phyloP scores from a whole-genome alignment of 495 filamentous ascomycete species.

The Niebla homalea region DNA sequence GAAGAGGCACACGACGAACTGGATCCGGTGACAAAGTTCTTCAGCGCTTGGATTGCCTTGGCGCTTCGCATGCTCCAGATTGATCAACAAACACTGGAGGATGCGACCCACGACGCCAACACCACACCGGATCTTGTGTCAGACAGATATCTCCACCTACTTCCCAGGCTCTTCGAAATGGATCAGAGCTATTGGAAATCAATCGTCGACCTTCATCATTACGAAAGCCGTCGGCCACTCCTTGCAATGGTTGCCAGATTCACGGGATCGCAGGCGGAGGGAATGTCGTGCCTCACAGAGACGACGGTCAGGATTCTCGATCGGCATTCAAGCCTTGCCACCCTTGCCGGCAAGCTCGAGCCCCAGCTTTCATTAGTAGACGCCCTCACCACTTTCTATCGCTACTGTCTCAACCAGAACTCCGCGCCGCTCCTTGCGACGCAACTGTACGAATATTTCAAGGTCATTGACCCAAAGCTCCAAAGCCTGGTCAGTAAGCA shows the following conservation, averaged over 20 bases:
- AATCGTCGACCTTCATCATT: conserved; percentile 11
- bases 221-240: conserved; percentile 6
- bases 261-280: conserved; percentile 3
- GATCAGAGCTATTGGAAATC: conserved; percentile 14
- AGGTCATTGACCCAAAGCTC: conserved; percentile 11
- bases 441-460: conserved; percentile 13
- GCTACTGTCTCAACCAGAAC: neutral
- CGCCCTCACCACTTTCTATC: conserved; percentile 3
- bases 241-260: conserved; percentile 9
- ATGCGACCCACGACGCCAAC: conserved; percentile 5
- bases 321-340: conserved; percentile 2
- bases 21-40: conserved; percentile 13
- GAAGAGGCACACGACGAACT: neutral
- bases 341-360: conserved; percentile 1
- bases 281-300: conserved; percentile 7
- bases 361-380: conserved; percentile 2
- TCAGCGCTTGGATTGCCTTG: conserved; percentile 14
- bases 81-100: conserved; percentile 15
- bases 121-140: conserved; percentile 21
- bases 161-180: conserved; percentile 8
- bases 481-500: conserved; percentile 20
- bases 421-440: neutral
- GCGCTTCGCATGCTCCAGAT: conserved; percentile 17
- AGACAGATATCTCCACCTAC: conserved; percentile 10
- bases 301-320: conserved; percentile 5